Base-by-base conservation (phyloP, 2,329 filamentous ascomycete genomes). In the Pseudogymnoascus sp. region DNA sequence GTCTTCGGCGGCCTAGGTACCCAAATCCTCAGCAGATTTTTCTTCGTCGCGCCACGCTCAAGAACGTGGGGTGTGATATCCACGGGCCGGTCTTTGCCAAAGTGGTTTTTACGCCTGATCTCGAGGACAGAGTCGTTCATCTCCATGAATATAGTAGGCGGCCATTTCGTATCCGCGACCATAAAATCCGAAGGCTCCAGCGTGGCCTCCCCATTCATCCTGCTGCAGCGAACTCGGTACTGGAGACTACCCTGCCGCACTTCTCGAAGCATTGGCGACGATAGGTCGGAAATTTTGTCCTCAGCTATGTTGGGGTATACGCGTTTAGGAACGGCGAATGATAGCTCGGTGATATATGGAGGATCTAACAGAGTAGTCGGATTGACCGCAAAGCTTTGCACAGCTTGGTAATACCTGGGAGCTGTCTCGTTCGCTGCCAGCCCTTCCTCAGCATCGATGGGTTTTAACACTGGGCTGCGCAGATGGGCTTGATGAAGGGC, bases 1-100 rank as follows among this genome's bases (percentile, higher is more conserved):
- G 66, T 80, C 75, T 31, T 73, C 64, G 44, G 70, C 62, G 68
- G 70, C 18, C 28, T 16, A 3, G 31, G 59, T 61, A 77, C 76
- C 66, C 69, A 84, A 68, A 92, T 72, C 4, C 79, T 76, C 2
- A 96, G 71, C 0, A 69, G 72, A 69, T 96, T 96, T 5, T 64
- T 28, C 64, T 63, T 64, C 63, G 64, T 21, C 66, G 63, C 14
- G 69, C 69, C 14, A 62, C 66, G 31, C 71, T 65, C 40, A 60
- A 47, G 67, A 18, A 75, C 64, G 8, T 83, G 73, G 0, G 72
- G 65, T 1, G 91, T 92, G 23, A 96, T 77, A 67, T 96, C 91
- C 5, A 90, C 77, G 0, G 92, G 87, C 7, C 91, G 74, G 68
- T 95, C 90, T 68, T 87, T 90, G 10, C 86, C 87, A 70, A 92